Evolutionary conservation across 495 filamentous ascomycete genomes (phyloP).

Genomic region (Podospora comata): DNA sequence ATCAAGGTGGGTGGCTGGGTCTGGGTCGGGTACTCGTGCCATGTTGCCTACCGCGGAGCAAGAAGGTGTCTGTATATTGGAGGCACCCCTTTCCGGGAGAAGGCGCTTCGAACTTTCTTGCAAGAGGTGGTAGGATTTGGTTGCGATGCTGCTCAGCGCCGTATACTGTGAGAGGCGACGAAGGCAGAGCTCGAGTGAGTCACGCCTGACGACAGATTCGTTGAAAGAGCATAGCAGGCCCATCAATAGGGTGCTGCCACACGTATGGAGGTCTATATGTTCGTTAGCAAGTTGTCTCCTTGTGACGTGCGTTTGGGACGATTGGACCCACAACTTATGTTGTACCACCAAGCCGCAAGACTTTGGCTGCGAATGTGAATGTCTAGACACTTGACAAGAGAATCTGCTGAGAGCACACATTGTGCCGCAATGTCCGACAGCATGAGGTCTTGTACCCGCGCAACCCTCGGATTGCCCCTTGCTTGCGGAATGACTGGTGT

Average conservation of each 20-base stretch:
- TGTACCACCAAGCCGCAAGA: neutral
- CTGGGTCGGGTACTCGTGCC: neutral
- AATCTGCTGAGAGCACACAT: conserved; percentile 10
- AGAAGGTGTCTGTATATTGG: neutral
- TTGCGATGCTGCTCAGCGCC: neutral
- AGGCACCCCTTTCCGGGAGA: neutral
- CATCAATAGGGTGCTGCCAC: neutral
- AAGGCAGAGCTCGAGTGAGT: neutral
- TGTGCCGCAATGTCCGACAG: conserved; percentile 9
- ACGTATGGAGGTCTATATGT: neutral
- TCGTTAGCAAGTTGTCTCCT: neutral
- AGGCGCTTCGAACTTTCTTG: neutral
- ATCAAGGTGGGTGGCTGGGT: neutral
- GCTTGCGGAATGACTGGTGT: neutral
- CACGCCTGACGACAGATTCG: neutral
- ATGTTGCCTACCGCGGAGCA: neutral
- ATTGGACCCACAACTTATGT: neutral
- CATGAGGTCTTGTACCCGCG: conserved; percentile 9
- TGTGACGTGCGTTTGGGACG: neutral
- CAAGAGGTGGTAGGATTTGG: neutral
- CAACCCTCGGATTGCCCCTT: conserved; percentile 3
- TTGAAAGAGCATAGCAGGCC: neutral
- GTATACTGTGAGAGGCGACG: neutral
- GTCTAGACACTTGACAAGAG: conserved; percentile 5
- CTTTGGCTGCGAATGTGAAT: conserved; percentile 1